A percentile compares a stretch with the other conserved stretches of the same genome.
Conservation (phyloP, 805 yeast genomes). For the Myxozyma kluyveri region DNA sequence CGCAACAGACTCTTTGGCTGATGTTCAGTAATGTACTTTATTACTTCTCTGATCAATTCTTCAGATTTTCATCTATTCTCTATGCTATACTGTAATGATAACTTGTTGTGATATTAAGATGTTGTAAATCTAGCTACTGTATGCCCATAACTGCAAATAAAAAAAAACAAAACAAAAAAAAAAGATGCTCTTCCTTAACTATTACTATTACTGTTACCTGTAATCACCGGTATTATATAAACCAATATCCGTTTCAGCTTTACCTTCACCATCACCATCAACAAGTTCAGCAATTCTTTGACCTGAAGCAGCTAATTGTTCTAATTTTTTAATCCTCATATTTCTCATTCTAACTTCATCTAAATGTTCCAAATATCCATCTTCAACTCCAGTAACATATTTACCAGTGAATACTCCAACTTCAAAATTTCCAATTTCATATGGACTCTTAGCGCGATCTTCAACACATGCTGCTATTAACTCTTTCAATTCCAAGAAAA, state of each 20-base stretch:
- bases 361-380: slow-evolving; percentile 72
- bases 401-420: slow-evolving; percentile 95
- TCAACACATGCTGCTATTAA: slow-evolving; percentile 69
- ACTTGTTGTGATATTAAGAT: not conserved
- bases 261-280: slow-evolving; percentile 55
- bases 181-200: not conserved
- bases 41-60: no score
- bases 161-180: not conserved
- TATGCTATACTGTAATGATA: not conserved
- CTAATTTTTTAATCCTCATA: slow-evolving; percentile 36
- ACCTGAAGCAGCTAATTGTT: slow-evolving; percentile 43
- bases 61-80: not conserved
- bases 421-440: slow-evolving; percentile 64
- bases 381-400: slow-evolving; percentile 92
- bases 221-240: slow-evolving; percentile 59
- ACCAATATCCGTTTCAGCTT: slow-evolving; percentile 74
- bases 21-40: not conserved
- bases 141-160: not conserved
- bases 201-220: no score
- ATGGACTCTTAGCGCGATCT: slow-evolving; percentile 27
- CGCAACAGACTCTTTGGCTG: slow-evolving; percentile 35
- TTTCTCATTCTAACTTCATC: slow-evolving; percentile 81
- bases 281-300: slow-evolving; percentile 25
- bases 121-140: not conserved
- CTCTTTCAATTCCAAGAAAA: slow-evolving; percentile 83